These are phyloP conservation scores for Solanum chilense DNA, from an alignment of 257 asterid species.

Conservation along the genomic window DNA sequence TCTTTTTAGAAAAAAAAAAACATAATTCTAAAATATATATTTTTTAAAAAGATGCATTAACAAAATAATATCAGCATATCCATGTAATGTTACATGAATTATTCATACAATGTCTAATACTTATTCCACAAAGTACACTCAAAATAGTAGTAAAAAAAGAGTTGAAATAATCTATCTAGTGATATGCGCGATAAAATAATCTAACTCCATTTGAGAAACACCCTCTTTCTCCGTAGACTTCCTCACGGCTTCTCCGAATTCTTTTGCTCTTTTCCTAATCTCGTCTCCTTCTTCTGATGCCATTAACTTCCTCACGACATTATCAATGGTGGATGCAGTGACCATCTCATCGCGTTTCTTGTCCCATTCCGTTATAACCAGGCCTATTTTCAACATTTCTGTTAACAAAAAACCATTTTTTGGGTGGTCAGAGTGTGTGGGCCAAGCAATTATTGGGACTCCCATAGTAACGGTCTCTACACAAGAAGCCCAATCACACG, in stretches of 20 bases:
- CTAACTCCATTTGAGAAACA: neutral
- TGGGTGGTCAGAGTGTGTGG: neutral
- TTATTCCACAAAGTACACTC: too few relatives aligned
- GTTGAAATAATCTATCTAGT: neutral
- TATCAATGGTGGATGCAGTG: neutral
- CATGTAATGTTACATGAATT: too few relatives aligned
- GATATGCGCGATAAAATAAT: conserved; percentile 17
- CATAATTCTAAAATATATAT: too few relatives aligned
- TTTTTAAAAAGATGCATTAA: too few relatives aligned
- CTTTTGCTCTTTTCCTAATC: conserved; percentile 23
- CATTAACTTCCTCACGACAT: conserved; percentile 28
- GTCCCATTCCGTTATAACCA: neutral
- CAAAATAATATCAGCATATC: too few relatives aligned
- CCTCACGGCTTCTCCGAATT: conserved; percentile 11
- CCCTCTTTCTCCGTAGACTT: conserved; percentile 1
- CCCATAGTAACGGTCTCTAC: neutral
- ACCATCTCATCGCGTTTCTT: conserved; percentile 4
- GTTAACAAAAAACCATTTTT: neutral
- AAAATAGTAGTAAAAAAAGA: neutral
- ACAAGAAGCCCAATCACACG: neutral
- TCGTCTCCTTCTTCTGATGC: conserved; percentile 21
- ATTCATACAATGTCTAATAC: too few relatives aligned
- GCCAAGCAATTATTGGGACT: neutral
- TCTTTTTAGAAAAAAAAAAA: too few relatives aligned
- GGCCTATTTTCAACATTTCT: neutral